phyloP scores from a whole-genome alignment of 371 early-diverging fungal genomes.

The Mycotypha africana region DNA sequence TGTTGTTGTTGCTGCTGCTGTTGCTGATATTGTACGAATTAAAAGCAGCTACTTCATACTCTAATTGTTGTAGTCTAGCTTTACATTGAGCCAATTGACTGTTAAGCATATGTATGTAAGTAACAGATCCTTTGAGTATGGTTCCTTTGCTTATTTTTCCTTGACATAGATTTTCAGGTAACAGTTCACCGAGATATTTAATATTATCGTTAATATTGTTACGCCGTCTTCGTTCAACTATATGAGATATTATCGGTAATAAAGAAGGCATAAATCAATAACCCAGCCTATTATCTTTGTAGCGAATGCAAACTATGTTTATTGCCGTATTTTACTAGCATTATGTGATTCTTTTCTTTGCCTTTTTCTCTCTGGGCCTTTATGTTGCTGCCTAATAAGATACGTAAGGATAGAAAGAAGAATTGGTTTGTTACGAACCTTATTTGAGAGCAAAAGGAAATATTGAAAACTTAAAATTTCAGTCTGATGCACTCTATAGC shows the following conservation, averaged over 20 bases:
- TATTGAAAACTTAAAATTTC: too few relatives aligned
- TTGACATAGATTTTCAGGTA: constrained; percentile 14
- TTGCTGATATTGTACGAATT: too few relatives aligned
- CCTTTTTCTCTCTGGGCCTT: too few relatives aligned
- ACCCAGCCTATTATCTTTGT: too few relatives aligned
- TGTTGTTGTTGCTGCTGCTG: too few relatives aligned
- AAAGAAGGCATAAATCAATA: too few relatives aligned
- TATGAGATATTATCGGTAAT: background rate
- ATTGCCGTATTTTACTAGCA: constrained; percentile 5
- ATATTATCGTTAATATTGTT: constrained; percentile 18
- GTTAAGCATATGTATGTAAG: constrained; percentile 33
- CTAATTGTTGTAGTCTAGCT: constrained; percentile 33
- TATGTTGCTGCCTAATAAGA: too few relatives aligned
- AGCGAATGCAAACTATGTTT: too few relatives aligned
- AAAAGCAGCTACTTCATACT: constrained; percentile 42
- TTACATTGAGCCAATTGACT: constrained; percentile 26
- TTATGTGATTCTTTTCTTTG: constrained; percentile 15
- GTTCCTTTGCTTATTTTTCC: constrained; percentile 65
- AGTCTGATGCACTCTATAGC: too few relatives aligned
- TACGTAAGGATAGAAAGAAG: too few relatives aligned
- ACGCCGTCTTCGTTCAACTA: constrained; percentile 14
- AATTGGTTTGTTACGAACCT: too few relatives aligned
- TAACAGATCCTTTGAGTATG: constrained; percentile 80
- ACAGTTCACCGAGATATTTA: constrained; percentile 5
- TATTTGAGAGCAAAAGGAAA: too few relatives aligned